phyloP scores from a whole-genome alignment of 306 rosid genomes.

The Crataegus laevigata region DNA sequence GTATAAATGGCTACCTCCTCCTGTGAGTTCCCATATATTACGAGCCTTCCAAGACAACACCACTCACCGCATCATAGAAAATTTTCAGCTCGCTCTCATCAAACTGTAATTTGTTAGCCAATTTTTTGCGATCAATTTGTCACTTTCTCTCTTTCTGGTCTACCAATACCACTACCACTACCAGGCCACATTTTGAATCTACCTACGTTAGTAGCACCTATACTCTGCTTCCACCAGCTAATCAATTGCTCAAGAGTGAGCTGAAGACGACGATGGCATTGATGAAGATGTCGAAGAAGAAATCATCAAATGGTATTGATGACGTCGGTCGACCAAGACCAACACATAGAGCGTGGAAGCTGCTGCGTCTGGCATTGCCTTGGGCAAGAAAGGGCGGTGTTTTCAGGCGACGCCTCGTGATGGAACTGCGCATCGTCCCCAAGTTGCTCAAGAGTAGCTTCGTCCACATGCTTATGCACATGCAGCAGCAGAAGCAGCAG shows the following conservation, averaged over 20 bases:
- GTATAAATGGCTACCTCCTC: background rate
- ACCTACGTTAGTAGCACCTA: background rate
- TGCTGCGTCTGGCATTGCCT: constrained; percentile 51
- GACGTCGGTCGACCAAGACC: constrained; percentile 10
- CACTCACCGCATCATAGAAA: background rate
- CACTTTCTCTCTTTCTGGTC: background rate
- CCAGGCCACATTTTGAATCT: background rate
- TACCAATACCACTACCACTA: background rate
- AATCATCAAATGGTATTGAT: background rate
- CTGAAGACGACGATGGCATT: background rate
- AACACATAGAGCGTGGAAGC: constrained; percentile 49
- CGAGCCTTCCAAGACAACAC: background rate
- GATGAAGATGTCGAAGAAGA: constrained; percentile 37
- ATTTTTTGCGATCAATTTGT: background rate
- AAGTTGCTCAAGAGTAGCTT: constrained; percentile 43
- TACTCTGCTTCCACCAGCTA: background rate
- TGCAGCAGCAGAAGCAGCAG: background rate
- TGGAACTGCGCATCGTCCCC: constrained; percentile 55
- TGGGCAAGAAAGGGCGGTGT: constrained; percentile 82
- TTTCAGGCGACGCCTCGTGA: constrained; percentile 44
- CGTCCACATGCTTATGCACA: background rate
- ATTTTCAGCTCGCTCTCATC: background rate
- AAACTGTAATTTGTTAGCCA: background rate
- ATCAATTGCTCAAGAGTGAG: background rate
- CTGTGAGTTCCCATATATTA: no score